These are phyloP conservation scores for Beauveria caledonica DNA, from an alignment of 2,329 filamentous ascomycete species.

Conservation along the genomic window DNA sequence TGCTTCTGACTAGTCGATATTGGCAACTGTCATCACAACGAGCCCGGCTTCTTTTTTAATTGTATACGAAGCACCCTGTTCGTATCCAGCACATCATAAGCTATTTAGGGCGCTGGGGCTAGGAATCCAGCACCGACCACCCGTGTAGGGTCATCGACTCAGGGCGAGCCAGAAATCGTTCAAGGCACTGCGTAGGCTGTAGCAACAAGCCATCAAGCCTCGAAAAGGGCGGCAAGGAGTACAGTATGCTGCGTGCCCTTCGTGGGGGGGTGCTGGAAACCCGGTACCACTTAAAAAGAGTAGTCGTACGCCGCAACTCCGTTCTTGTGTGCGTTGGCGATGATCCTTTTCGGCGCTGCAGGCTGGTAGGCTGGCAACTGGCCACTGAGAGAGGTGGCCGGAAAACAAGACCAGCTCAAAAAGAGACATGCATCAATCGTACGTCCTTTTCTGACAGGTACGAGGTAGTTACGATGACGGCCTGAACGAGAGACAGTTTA, in stretches of 20 bases:
- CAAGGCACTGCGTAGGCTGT: too few species aligned
- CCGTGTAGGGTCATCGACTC: neutral
- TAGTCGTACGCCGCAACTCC: neutral
- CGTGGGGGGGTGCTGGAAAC: neutral
- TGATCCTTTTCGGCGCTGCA: neutral
- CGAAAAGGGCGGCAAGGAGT: neutral
- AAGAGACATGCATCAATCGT: neutral
- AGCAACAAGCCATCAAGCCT: too few species aligned
- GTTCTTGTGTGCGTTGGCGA: conserved; percentile 2
- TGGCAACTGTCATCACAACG: neutral
- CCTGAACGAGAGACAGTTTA: conserved; percentile 2
- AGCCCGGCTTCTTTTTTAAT: neutral
- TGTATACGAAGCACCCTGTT: neutral
- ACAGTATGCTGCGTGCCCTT: neutral
- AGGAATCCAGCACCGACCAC: neutral
- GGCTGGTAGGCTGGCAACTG: neutral
- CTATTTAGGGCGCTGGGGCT: neutral
- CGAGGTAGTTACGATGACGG: conserved; percentile 1
- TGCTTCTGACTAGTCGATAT: neutral
- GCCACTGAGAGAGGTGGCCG: neutral
- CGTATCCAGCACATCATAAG: neutral
- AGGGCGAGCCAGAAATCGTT: neutral
- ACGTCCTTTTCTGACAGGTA: neutral
- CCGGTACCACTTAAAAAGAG: neutral
- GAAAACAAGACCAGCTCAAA: neutral